Conservation (phyloP, 371 early-diverging fungal species). For the Saksenaea vasiformis region DNA sequence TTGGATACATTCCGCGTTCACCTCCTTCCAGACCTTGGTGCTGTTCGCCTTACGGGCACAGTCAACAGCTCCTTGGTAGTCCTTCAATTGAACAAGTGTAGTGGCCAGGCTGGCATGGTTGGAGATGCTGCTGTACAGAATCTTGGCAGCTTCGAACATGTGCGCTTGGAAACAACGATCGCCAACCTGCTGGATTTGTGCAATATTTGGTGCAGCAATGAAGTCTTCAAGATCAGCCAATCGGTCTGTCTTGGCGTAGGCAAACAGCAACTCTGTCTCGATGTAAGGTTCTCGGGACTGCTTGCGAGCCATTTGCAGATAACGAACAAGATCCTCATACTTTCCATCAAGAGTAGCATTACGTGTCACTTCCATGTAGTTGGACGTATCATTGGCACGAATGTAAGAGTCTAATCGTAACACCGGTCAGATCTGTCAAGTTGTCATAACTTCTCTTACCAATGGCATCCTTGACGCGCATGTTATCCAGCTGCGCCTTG, state of each 20-base stretch:
- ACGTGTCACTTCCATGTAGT: conserved; percentile 89
- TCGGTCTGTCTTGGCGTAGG: conserved; percentile 92
- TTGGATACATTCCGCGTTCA: conserved; percentile 92
- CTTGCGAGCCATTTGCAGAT: conserved; percentile 91
- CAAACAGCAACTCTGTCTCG: conserved; percentile 93
- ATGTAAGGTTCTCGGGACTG: conserved; percentile 90
- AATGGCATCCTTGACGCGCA: conserved; percentile 92
- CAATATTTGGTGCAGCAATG: conserved; percentile 89
- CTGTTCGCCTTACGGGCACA: conserved; percentile 97
- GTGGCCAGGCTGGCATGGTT: conserved; percentile 96
- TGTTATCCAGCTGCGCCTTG: conserved; percentile 88
- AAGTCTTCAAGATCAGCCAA: conserved; percentile 93
- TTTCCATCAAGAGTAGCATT: conserved; percentile 80
- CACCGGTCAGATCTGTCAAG: too few relatives aligned
- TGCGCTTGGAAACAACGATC: conserved; percentile 93
- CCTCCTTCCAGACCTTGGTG: conserved; percentile 97
- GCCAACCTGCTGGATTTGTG: conserved; percentile 89
- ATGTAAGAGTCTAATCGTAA: conserved; percentile 80
- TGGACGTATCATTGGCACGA: conserved; percentile 88
- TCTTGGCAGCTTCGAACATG: conserved; percentile 94
- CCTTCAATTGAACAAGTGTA: conserved; percentile 92
- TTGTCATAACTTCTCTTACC: conserved; percentile 24
- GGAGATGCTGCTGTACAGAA: conserved; percentile 89
- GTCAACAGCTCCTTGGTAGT: conserved; percentile 96
- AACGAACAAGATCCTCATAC: conserved; percentile 91